phyloP scores from a whole-genome alignment of 768 basidiomycete species.

The Serendipita sp. region DNA sequence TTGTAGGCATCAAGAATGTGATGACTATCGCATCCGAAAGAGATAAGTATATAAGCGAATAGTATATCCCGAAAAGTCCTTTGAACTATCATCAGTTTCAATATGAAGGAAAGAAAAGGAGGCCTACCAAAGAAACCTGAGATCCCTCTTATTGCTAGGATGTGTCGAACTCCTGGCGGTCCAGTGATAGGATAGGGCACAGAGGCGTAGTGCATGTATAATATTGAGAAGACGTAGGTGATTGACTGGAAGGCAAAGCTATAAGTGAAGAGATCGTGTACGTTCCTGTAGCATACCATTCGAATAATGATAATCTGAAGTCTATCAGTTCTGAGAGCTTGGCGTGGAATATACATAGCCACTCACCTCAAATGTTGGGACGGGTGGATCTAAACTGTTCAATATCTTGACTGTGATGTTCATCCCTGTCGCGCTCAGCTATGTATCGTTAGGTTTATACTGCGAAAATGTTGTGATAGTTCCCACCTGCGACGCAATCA shows the following conservation, averaged over 20 bases:
- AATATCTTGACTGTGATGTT: slow-evolving; percentile 49
- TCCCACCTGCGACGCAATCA: slow-evolving; percentile 42
- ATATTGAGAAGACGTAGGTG: slow-evolving; percentile 35
- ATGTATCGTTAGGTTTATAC: background rate
- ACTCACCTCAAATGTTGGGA: slow-evolving; percentile 40
- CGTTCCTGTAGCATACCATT: slow-evolving; percentile 29
- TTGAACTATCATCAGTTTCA: background rate
- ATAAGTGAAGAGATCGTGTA: background rate
- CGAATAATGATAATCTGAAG: slow-evolving; percentile 38
- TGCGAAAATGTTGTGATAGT: slow-evolving; percentile 18
- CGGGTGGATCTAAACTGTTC: slow-evolving; percentile 39
- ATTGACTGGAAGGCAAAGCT: slow-evolving; percentile 25
- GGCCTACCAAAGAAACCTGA: slow-evolving; percentile 32
- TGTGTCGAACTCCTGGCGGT: slow-evolving; percentile 46
- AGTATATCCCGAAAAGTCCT: slow-evolving; percentile 54
- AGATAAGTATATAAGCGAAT: slow-evolving; percentile 56
- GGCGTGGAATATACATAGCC: background rate
- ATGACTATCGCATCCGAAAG: slow-evolving; percentile 67
- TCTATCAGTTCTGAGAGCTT: background rate
- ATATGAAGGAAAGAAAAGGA: background rate
- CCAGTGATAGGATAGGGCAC: slow-evolving; percentile 49
- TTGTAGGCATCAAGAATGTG: slow-evolving; percentile 56
- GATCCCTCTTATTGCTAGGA: slow-evolving; percentile 44
- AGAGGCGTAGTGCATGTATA: slow-evolving; percentile 33
- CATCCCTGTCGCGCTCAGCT: slow-evolving; percentile 28